A percentile compares a stretch with the other conserved stretches of the same genome.
These are phyloP conservation scores for Candida tammaniensis DNA, from an alignment of 805 yeast genomes.

Conservation along the genomic window DNA sequence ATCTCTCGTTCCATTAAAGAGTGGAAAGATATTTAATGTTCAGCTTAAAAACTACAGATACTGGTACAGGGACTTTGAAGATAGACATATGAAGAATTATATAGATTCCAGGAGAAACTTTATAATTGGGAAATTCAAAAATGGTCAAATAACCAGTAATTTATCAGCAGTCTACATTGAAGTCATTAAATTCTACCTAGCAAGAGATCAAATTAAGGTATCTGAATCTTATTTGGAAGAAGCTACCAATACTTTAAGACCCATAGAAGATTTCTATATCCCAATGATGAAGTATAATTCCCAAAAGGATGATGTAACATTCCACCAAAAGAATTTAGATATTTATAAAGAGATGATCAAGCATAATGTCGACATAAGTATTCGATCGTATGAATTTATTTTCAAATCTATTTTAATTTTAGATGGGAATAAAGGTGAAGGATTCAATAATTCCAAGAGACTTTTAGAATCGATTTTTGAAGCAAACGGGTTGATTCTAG, in stretches of 20 bases:
- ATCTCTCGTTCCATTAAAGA: constrained; percentile 27
- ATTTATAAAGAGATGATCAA: constrained; percentile 34
- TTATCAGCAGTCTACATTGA: constrained; percentile 17
- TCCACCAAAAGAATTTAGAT: constrained; percentile 23
- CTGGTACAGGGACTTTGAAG: constrained; percentile 22
- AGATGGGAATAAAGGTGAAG: constrained; percentile 14
- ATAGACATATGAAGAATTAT: constrained; percentile 4
- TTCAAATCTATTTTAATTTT: constrained; percentile 25
- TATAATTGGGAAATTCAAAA: background rate
- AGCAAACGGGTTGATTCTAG: constrained; percentile 24
- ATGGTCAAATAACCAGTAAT: constrained; percentile 1
- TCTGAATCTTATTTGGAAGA: constrained; percentile 22
- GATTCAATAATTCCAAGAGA: constrained; percentile 16
- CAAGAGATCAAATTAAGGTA: constrained; percentile 12
- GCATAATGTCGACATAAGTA: constrained; percentile 19
- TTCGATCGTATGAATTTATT: constrained; percentile 29
- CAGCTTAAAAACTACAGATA: constrained; percentile 29
- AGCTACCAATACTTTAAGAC: constrained; percentile 13
- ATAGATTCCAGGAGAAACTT: constrained; percentile 8
- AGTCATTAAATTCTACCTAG: constrained; percentile 22
- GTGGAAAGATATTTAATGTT: constrained; percentile 22
- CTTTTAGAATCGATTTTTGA: constrained; percentile 28
- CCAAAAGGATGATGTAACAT: constrained; percentile 14
- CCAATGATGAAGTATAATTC: constrained; percentile 28
- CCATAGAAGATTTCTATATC: constrained; percentile 25